Conservation (phyloP, 306 rosid species). For the Trifolium repens region DNA sequence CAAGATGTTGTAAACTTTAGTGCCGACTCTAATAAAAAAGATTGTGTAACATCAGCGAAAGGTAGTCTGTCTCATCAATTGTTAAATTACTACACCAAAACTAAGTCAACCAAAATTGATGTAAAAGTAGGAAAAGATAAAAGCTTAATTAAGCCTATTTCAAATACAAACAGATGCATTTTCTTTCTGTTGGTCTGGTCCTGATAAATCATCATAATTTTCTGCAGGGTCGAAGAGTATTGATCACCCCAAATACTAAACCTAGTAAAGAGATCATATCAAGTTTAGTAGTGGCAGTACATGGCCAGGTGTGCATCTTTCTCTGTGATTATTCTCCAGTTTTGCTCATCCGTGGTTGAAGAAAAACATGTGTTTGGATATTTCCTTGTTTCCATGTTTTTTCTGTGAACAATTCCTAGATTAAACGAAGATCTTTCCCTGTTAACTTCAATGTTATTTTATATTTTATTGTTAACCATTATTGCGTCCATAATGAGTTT, state of each 20-base stretch:
- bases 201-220: conserved; percentile 33
- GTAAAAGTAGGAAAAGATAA: neutral
- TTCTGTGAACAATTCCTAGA: conserved; percentile 32
- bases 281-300: conserved; percentile 73
- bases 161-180: conserved; percentile 31
- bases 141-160: conserved; percentile 20
- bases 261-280: conserved; percentile 80
- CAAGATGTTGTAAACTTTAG: neutral
- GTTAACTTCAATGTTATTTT: conserved; percentile 7
- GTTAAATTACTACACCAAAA: conserved; percentile 28
- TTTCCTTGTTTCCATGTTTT: conserved; percentile 21
- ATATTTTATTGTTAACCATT: conserved; percentile 23
- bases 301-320: conserved; percentile 70
- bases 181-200: conserved; percentile 30
- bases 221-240: conserved; percentile 80
- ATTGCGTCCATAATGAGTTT: conserved; percentile 11
- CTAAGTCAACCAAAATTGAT: conserved; percentile 1
- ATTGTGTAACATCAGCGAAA: neutral
- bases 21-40: neutral
- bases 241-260: conserved; percentile 80
- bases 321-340: conserved; percentile 13
- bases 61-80: conserved; percentile 4
- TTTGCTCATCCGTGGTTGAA: conserved; percentile 15
- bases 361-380: conserved; percentile 22
- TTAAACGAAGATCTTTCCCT: neutral